Evolutionary conservation across 2,329 filamentous ascomycete species (phyloP).

Genomic region (Aspergillus tanneri): DNA sequence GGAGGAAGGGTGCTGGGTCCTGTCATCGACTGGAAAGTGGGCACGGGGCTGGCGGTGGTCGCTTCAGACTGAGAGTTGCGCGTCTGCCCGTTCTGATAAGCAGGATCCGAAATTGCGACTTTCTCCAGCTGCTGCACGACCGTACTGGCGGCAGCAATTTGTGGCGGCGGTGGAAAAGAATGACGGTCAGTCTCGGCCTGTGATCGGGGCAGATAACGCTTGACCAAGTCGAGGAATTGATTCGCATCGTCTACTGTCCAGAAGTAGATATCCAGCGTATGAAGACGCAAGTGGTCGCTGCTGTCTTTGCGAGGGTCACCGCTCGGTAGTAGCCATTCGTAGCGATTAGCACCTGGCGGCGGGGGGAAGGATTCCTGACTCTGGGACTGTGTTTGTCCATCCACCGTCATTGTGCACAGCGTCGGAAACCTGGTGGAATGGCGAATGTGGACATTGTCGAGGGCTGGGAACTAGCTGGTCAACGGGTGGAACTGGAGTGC

Average conservation of each 20-base stretch:
- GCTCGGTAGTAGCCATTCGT: slow-evolving; percentile 59
- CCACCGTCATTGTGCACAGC: slow-evolving; percentile 57
- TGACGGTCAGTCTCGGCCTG: slow-evolving; percentile 53
- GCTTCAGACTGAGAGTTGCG: slow-evolving; percentile 38
- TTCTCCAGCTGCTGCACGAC: slow-evolving; percentile 64
- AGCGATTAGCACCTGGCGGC: slow-evolving; percentile 29
- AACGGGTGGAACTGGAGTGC: background rate
- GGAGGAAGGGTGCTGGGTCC: slow-evolving; percentile 24
- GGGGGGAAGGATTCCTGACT: slow-evolving; percentile 27
- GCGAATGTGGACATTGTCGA: slow-evolving; percentile 54
- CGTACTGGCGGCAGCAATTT: slow-evolving; percentile 51
- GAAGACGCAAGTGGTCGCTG: slow-evolving; percentile 54
- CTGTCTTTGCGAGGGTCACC: slow-evolving; percentile 54
- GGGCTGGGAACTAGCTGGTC: slow-evolving; percentile 34
- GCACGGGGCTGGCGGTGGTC: slow-evolving; percentile 14
- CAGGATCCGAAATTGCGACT: slow-evolving; percentile 57
- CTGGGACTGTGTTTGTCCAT: slow-evolving; percentile 36
- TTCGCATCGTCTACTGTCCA: slow-evolving; percentile 61
- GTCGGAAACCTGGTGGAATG: slow-evolving; percentile 62
- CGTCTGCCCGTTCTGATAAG: slow-evolving; percentile 47
- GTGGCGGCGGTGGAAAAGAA: slow-evolving; percentile 35
- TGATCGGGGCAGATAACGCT: slow-evolving; percentile 33
- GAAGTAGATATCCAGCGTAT: slow-evolving; percentile 63
- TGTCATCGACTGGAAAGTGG: slow-evolving; percentile 20
- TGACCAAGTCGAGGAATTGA: slow-evolving; percentile 51